Conservation (phyloP, 75 land plant genomes). For the Picea glauca region DNA sequence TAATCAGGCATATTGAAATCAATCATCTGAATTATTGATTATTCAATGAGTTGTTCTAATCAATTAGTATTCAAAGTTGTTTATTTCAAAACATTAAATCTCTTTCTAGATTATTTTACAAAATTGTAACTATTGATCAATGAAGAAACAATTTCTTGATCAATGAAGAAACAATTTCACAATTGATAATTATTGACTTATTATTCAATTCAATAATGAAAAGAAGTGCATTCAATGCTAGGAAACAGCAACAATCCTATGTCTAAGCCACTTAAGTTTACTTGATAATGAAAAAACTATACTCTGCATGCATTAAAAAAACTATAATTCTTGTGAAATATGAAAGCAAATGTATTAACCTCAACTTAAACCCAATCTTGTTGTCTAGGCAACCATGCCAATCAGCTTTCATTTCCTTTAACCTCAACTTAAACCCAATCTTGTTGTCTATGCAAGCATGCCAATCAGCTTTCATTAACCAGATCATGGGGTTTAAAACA, state of each 20-base stretch:
- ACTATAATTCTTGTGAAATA: not conserved
- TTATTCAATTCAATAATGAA: too few relatives aligned
- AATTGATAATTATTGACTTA: too few relatives aligned
- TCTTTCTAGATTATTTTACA: too few relatives aligned
- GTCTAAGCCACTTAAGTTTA: not conserved
- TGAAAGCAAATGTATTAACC: slow-evolving; percentile 1
- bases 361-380: slow-evolving; percentile 91
- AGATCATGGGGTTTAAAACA: slow-evolving; percentile 79
- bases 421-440: slow-evolving; percentile 91
- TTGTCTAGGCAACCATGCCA: slow-evolving; percentile 84
- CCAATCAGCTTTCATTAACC: slow-evolving; percentile 89
- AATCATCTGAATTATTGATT: too few relatives aligned
- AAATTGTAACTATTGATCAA: too few relatives aligned
- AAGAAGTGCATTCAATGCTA: not conserved
- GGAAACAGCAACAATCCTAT: not conserved
- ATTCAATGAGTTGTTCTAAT: too few relatives aligned
- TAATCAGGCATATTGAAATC: too few relatives aligned
- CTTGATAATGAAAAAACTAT: not conserved
- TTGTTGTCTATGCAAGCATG: slow-evolving; percentile 73
- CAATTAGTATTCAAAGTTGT: too few relatives aligned
- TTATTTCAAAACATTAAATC: too few relatives aligned
- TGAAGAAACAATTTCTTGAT: too few relatives aligned
- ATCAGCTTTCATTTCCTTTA: slow-evolving; percentile 81
- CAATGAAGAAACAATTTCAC: too few relatives aligned
- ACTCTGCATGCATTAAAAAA: not conserved